Conservation (phyloP, 163 green algal genomes). For the Prototheca stagnorum region DNA sequence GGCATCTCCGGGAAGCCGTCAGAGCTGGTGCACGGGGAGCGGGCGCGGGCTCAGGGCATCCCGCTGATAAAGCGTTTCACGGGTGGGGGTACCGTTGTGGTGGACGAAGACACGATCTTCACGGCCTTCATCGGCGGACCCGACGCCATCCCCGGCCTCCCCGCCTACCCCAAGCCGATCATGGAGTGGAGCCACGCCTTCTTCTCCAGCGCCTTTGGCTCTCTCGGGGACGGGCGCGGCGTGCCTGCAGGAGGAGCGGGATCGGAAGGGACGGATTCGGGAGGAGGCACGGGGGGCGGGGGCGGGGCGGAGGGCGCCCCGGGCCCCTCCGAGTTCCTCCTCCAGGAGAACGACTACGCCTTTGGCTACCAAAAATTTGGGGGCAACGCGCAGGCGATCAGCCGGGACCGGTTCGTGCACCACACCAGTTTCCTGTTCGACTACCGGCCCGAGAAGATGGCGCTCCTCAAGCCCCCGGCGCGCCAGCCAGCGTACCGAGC, state of each 20-base stretch:
- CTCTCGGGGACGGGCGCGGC: slow-evolving; percentile 9
- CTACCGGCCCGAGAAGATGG: slow-evolving; percentile 55
- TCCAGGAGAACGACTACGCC: slow-evolving; percentile 67
- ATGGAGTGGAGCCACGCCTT: slow-evolving; percentile 77
- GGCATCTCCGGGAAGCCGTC: slow-evolving; percentile 82
- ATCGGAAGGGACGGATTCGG: too few relatives aligned
- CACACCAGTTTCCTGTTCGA: slow-evolving; percentile 97
- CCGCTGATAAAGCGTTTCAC: slow-evolving; percentile 64
- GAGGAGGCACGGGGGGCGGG: too few relatives aligned
- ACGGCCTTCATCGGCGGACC: slow-evolving; percentile 56
- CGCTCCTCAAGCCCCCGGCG: slow-evolving; percentile 49
- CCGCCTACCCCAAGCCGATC: slow-evolving; percentile 59
- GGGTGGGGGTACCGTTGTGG: slow-evolving; percentile 82
- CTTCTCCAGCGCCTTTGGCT: slow-evolving; percentile 44
- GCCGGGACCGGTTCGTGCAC: slow-evolving; percentile 75
- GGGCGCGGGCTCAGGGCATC: slow-evolving; percentile 21
- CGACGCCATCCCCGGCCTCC: slow-evolving; percentile 28
- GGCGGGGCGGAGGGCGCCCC: too few relatives aligned
- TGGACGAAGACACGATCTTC: slow-evolving; percentile 79
- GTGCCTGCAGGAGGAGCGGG: too few relatives aligned
- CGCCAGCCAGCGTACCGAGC: slow-evolving; percentile 62
- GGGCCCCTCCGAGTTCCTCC: slow-evolving; percentile 28
- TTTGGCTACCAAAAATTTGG: slow-evolving; percentile 85
- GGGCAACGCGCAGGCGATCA: slow-evolving; percentile 95
- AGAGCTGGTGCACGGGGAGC: slow-evolving; percentile 45